Evolutionary conservation across 1,139 yeast species (phyloP).

Genomic region (Ogataea hybrid): DNA sequence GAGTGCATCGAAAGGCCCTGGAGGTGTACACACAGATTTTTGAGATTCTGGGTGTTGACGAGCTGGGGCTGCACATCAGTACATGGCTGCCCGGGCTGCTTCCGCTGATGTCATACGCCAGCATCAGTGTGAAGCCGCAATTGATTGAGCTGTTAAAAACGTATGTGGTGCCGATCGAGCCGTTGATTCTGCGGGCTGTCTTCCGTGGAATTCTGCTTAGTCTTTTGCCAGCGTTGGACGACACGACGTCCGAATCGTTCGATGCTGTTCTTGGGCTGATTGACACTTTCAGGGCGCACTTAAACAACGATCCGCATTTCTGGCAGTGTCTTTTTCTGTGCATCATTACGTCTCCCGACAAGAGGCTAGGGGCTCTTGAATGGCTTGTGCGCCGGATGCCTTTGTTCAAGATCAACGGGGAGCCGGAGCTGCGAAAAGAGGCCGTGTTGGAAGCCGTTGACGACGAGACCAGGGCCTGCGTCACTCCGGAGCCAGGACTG

Average conservation of each 20-base stretch:
- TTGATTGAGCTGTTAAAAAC: conserved; percentile 59
- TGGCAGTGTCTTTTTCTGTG: conserved; percentile 84
- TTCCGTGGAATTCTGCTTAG: conserved; percentile 72
- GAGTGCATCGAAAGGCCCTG: conserved; percentile 88
- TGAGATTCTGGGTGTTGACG: conserved; percentile 51
- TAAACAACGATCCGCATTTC: conserved; percentile 70
- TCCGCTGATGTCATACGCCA: conserved; percentile 83
- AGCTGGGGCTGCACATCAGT: conserved; percentile 49
- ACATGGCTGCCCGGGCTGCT: conserved; percentile 89
- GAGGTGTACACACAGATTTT: conserved; percentile 74
- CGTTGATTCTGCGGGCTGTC: conserved; percentile 47
- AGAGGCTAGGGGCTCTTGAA: conserved; percentile 76
- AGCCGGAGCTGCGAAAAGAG: conserved; percentile 14
- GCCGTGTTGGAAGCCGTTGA: conserved; percentile 18
- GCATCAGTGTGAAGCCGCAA: conserved; percentile 82
- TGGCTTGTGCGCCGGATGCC: conserved; percentile 77
- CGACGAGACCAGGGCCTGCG: conserved; percentile 57
- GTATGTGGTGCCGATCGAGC: conserved; percentile 53
- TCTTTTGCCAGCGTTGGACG: conserved; percentile 85
- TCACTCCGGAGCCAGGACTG: conserved; percentile 77
- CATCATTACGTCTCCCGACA: conserved; percentile 74
- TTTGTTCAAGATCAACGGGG: conserved; percentile 34
- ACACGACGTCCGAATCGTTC: conserved; percentile 83
- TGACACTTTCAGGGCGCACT: conserved; percentile 54
- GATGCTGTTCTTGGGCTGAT: conserved; percentile 56